A percentile compares a stretch with the other conserved stretches of the same genome.
Evolutionary conservation across 2,329 filamentous ascomycete species (phyloP).

Genomic region (Graphilbum fragrans): DNA sequence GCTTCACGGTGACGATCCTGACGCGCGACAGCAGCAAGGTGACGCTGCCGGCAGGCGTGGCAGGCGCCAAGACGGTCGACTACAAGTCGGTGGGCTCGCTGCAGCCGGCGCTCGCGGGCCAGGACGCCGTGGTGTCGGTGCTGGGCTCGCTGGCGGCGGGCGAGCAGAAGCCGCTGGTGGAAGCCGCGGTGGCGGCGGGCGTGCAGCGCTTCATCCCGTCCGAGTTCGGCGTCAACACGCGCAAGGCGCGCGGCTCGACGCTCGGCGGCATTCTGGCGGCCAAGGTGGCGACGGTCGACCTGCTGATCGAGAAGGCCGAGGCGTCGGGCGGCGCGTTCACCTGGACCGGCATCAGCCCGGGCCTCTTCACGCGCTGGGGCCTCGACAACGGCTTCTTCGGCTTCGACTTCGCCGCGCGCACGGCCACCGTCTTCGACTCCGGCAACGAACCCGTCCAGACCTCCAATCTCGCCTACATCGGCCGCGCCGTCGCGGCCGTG

Average conservation of each 20-base stretch:
- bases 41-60: conserved; percentile 22
- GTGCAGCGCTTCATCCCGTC: conserved; percentile 16
- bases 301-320: conserved; percentile 6
- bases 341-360: conserved; percentile 17
- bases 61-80: conserved; percentile 29
- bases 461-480: conserved; percentile 16
- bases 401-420: conserved; percentile 15
- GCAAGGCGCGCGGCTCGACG: conserved; percentile 6
- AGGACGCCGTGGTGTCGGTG: conserved; percentile 39
- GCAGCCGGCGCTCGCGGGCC: conserved; percentile 27
- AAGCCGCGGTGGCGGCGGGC: conserved; percentile 11
- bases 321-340: conserved; percentile 9
- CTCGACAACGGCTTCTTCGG: conserved; percentile 36
- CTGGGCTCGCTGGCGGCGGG: conserved; percentile 29
- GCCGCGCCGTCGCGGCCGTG: conserved; percentile 14
- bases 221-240: conserved; percentile 16
- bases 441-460: conserved; percentile 14
- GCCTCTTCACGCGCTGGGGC: conserved; percentile 25
- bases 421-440: conserved; percentile 20
- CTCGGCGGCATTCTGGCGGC: conserved; percentile 20
- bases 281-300: conserved; percentile 26
- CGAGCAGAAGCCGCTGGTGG: conserved; percentile 13
- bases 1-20: conserved; percentile 38
- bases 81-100: conserved; percentile 27
- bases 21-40: conserved; percentile 30